phyloP scores from a whole-genome alignment of 2,329 filamentous ascomycete genomes.

The Arthrobotrys sinensis region DNA sequence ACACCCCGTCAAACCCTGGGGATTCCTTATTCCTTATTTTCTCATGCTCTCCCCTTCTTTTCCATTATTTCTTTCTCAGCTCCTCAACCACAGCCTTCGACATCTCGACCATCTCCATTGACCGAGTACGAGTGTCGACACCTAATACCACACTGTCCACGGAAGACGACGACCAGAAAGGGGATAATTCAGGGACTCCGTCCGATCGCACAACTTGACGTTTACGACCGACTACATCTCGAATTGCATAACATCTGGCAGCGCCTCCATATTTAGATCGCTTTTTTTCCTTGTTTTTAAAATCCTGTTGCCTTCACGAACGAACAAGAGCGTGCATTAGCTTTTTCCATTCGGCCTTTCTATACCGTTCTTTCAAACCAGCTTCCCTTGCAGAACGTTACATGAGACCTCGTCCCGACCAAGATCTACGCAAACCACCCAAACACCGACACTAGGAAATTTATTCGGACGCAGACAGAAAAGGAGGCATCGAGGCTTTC shows the following conservation, averaged over 20 bases:
- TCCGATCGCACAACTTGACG: conserved; percentile 50
- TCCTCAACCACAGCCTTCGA: conserved; percentile 37
- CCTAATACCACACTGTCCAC: background rate
- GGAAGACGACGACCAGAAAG: conserved; percentile 26
- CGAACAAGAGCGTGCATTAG: conserved; percentile 27
- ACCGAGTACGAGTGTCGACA: conserved; percentile 38
- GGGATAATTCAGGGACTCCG: conserved; percentile 34
- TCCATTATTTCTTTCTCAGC: conserved; percentile 51
- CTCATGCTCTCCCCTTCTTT: conserved; percentile 54
- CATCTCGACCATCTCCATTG: conserved; percentile 57
- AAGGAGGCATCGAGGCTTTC: background rate
- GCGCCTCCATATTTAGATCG: conserved; percentile 23
- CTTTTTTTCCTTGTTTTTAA: conserved; percentile 24
- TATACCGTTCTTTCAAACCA: conserved; percentile 49
- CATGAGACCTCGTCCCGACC: conserved; percentile 54
- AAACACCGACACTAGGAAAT: conserved; percentile 23
- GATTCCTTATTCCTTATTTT: conserved; percentile 57
- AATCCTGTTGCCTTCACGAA: conserved; percentile 27
- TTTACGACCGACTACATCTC: conserved; percentile 30
- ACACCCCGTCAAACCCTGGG: conserved; percentile 16
- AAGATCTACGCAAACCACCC: conserved; percentile 48
- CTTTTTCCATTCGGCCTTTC: conserved; percentile 28
- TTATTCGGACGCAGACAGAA: conserved; percentile 2
- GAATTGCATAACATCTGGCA: conserved; percentile 22
- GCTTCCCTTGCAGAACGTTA: conserved; percentile 60